Percentiles rank a stretch among this genome's conserved stretches.
phyloP scores from a whole-genome alignment of 305 asterid genomes.

The Fraxinus nigra region DNA sequence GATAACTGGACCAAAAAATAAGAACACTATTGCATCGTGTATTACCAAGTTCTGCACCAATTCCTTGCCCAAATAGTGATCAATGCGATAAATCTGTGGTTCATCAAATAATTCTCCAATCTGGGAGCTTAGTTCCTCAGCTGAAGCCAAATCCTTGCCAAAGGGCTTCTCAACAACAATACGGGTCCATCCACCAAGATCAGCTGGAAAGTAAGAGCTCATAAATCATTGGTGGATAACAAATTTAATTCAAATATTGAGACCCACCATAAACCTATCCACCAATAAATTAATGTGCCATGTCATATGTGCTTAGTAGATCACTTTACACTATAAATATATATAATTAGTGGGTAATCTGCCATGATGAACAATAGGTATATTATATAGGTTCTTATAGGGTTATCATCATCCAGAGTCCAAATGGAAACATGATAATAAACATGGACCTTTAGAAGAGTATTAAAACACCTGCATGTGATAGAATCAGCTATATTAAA shows the following conservation, averaged over 20 bases:
- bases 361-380: neutral
- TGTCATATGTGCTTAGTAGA: neutral
- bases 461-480: neutral
- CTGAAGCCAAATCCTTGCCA: constrained; percentile 91
- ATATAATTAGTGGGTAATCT: neutral
- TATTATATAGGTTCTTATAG: neutral
- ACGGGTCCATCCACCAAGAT: constrained; percentile 98
- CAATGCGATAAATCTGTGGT: constrained; percentile 87
- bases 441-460: constrained; percentile 2
- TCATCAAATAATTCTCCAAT: constrained; percentile 91
- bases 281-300: neutral
- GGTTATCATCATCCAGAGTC: neutral
- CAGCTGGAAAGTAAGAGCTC: constrained; percentile 50
- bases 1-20: neutral
- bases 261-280: neutral
- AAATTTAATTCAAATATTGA: neutral
- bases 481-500: neutral
- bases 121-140: constrained; percentile 91
- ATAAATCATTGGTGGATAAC: neutral
- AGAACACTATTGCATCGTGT: neutral
- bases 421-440: neutral
- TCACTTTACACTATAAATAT: neutral
- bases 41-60: constrained; percentile 96
- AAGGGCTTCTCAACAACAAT: constrained; percentile 97
- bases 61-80: constrained; percentile 97